Conservation (phyloP, 2,329 filamentous ascomycete species). For the Calonectria fujianensis region DNA sequence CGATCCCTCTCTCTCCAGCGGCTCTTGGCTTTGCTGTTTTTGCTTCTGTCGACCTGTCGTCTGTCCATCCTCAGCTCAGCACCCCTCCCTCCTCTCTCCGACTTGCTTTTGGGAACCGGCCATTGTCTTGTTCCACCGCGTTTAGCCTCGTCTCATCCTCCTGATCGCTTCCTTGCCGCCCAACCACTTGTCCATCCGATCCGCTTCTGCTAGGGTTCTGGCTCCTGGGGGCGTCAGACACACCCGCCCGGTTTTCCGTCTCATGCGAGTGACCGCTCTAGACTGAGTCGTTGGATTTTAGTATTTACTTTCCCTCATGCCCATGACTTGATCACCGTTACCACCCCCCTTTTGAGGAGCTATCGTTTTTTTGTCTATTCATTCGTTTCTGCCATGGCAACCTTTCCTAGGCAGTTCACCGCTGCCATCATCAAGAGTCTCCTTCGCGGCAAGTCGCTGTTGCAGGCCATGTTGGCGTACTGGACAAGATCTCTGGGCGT, state of each 20-base stretch:
- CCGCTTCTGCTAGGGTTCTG: conserved; percentile 47
- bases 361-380: conserved; percentile 62
- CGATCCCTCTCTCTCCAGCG: conserved; percentile 23
- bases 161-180: conserved; percentile 32
- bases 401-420: conserved; percentile 72
- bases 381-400: conserved; percentile 75
- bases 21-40: conserved; percentile 29
- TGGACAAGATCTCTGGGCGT: conserved; percentile 68
- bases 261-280: conserved; percentile 35
- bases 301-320: conserved; percentile 53
- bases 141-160: conserved; percentile 47
- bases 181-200: conserved; percentile 48
- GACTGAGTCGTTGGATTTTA: conserved; percentile 42
- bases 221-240: conserved; percentile 50
- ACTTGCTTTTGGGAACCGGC: conserved; percentile 14
- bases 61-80: conserved; percentile 25
- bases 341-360: conserved; percentile 37
- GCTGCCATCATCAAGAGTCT: conserved; percentile 75
- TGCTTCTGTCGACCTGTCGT: conserved; percentile 39
- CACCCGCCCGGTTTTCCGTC: conserved; percentile 45
- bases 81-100: neutral
- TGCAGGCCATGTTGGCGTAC: conserved; percentile 74
- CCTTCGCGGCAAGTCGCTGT: conserved; percentile 74
- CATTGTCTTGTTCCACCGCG: conserved; percentile 36
- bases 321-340: conserved; percentile 45